Evolutionary conservation across 805 yeast genomes (phyloP).

Genomic region (Ogataea ramenticola): DNA sequence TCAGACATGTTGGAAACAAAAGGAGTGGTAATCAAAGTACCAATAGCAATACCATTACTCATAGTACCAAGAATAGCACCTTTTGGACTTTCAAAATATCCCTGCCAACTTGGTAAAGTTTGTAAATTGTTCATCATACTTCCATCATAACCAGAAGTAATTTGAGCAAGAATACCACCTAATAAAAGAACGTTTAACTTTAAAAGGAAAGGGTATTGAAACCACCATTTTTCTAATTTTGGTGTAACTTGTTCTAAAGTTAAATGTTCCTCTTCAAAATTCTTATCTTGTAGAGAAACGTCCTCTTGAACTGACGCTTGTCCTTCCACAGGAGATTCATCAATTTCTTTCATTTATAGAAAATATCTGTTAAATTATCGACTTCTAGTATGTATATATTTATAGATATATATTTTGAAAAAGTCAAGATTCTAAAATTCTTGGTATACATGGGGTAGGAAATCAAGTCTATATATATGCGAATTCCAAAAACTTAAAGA

Average conservation of each 20-base stretch:
- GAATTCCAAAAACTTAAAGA: too few species aligned
- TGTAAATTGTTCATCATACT: slow-evolving; percentile 46
- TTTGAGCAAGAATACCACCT: slow-evolving; percentile 3
- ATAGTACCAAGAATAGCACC: slow-evolving; percentile 35
- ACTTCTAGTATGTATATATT: too few species aligned
- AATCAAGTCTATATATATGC: too few species aligned
- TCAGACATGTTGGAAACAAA: slow-evolving; percentile 2
- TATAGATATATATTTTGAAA: too few species aligned
- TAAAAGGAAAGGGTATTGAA: slow-evolving; percentile 1
- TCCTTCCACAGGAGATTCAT: not conserved
- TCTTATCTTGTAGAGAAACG: not conserved
- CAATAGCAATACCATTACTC: slow-evolving; percentile 35
- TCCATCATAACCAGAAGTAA: slow-evolving; percentile 34
- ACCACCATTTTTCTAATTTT: slow-evolving; percentile 2
- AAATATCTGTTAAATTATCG: too few species aligned
- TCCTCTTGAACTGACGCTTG: not conserved
- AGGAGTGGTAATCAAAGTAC: slow-evolving; percentile 13
- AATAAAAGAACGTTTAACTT: slow-evolving; percentile 1
- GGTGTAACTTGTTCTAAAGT: slow-evolving; percentile 1
- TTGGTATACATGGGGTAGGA: too few species aligned
- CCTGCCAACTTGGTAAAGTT: slow-evolving; percentile 33
- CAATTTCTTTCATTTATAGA: not conserved
- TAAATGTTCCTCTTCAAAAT: not conserved
- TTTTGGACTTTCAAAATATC: slow-evolving; percentile 30
- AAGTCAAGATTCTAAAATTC: too few species aligned